These are phyloP conservation scores for Ceratocystis diversiconidia DNA, from an alignment of 2,329 filamentous ascomycete genomes.

Conservation along the genomic window DNA sequence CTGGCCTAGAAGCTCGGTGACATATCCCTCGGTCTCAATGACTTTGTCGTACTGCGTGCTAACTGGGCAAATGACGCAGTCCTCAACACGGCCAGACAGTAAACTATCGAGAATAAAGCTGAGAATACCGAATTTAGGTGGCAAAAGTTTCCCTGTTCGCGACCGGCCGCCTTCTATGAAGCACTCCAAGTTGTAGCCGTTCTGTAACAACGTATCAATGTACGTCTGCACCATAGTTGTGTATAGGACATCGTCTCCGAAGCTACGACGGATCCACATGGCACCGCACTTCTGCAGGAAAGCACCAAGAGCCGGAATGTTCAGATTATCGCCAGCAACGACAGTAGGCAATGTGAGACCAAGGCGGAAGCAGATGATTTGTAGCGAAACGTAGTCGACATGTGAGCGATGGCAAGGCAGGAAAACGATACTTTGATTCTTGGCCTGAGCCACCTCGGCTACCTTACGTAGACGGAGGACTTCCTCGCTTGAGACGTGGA, in stretches of 20 bases:
- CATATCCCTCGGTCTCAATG: conserved; percentile 93
- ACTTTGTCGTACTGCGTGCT: conserved; percentile 98
- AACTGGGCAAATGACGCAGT: conserved; percentile 87
- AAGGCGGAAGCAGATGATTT: conserved; percentile 87
- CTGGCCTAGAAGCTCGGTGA: conserved; percentile 81
- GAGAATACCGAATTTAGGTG: conserved; percentile 90
- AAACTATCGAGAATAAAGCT: conserved; percentile 85
- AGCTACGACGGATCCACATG: conserved; percentile 89
- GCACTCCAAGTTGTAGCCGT: conserved; percentile 90
- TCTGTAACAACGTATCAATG: conserved; percentile 79
- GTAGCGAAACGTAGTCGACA: conserved; percentile 88
- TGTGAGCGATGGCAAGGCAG: conserved; percentile 89
- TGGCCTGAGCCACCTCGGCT: conserved; percentile 65
- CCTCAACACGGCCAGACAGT: conserved; percentile 71
- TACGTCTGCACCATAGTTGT: conserved; percentile 89
- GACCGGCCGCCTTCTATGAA: conserved; percentile 94
- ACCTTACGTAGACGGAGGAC: conserved; percentile 69
- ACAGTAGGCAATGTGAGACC: conserved; percentile 81
- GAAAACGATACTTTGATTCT: conserved; percentile 93
- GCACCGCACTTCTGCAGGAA: conserved; percentile 94
- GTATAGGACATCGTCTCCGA: conserved; percentile 84
- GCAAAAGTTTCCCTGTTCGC: conserved; percentile 80
- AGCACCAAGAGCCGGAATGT: conserved; percentile 75
- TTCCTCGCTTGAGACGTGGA: conserved; percentile 91
- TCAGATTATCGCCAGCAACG: conserved; percentile 90